Conservation (phyloP, 2,329 filamentous ascomycete species). For the Monosporascus sp. region DNA sequence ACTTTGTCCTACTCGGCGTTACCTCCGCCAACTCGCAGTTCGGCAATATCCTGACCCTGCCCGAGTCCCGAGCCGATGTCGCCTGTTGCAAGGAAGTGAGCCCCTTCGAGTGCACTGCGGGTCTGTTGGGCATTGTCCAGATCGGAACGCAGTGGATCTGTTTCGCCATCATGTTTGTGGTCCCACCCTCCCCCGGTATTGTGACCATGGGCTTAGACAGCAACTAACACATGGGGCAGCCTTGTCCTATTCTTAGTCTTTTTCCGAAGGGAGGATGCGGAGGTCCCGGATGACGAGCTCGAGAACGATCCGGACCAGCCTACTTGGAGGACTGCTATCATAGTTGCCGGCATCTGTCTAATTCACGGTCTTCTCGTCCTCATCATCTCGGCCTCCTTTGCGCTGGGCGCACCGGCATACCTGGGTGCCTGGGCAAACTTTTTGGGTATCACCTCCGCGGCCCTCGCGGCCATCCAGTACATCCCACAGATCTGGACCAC, state of each 20-base stretch:
- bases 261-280: constrained; percentile 64
- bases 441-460: constrained; percentile 72
- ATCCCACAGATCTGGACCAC: constrained; percentile 94
- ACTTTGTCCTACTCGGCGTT: constrained; percentile 89
- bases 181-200: not conserved
- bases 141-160: constrained; percentile 88
- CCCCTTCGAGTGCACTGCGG: constrained; percentile 76
- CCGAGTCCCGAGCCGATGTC: constrained; percentile 76
- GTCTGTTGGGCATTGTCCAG: constrained; percentile 82
- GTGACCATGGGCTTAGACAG: constrained; percentile 14
- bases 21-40: constrained; percentile 85
- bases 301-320: constrained; percentile 43
- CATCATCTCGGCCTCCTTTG: constrained; percentile 63
- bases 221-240: constrained; percentile 42
- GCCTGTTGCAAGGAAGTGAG: constrained; percentile 80
- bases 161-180: constrained; percentile 79
- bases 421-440: constrained; percentile 79
- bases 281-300: constrained; percentile 42
- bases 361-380: constrained; percentile 68
- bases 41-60: constrained; percentile 84
- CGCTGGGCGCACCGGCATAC: constrained; percentile 54
- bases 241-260: constrained; percentile 92
- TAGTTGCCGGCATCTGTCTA: constrained; percentile 67
- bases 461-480: constrained; percentile 83
- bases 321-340: constrained; percentile 72